A percentile compares a stretch with the other conserved stretches of the same genome.
Evolutionary conservation across 768 basidiomycete species (phyloP).

Genomic region (Naganishia kalamii): DNA sequence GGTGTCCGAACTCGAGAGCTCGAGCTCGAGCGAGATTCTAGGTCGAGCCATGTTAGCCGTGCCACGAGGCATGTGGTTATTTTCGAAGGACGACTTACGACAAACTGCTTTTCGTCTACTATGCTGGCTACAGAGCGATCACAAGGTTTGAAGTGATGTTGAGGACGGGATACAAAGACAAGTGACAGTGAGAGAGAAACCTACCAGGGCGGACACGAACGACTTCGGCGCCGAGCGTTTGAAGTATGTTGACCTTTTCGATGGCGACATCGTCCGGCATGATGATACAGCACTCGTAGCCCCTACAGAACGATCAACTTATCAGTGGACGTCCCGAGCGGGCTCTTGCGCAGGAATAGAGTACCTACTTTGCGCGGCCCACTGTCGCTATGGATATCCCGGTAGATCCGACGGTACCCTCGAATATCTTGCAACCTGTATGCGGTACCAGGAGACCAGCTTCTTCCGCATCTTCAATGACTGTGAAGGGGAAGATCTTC

Average conservation of each 20-base stretch:
- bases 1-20: constrained; percentile 61
- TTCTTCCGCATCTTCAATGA: constrained; percentile 88
- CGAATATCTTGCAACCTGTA: constrained; percentile 87
- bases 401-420: constrained; percentile 73
- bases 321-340: background rate
- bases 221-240: constrained; percentile 78
- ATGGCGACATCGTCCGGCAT: constrained; percentile 55
- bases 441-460: constrained; percentile 73
- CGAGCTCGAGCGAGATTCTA: constrained; percentile 82
- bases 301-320: constrained; percentile 51
- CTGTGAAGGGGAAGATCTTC: constrained; percentile 48
- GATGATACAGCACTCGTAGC: constrained; percentile 73
- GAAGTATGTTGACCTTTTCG: constrained; percentile 81
- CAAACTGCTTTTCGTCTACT: constrained; percentile 80
- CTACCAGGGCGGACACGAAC: constrained; percentile 53
- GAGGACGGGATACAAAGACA: background rate
- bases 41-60: background rate
- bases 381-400: constrained; percentile 92
- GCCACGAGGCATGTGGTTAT: background rate
- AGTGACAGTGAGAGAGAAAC: constrained; percentile 2
- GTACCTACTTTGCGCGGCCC: constrained; percentile 67
- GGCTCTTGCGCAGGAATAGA: background rate
- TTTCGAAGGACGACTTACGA: constrained; percentile 25
- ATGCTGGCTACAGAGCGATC: constrained; percentile 60
- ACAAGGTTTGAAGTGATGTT: background rate